phyloP scores from a whole-genome alignment of 768 basidiomycete genomes.

The Russula virescens region DNA sequence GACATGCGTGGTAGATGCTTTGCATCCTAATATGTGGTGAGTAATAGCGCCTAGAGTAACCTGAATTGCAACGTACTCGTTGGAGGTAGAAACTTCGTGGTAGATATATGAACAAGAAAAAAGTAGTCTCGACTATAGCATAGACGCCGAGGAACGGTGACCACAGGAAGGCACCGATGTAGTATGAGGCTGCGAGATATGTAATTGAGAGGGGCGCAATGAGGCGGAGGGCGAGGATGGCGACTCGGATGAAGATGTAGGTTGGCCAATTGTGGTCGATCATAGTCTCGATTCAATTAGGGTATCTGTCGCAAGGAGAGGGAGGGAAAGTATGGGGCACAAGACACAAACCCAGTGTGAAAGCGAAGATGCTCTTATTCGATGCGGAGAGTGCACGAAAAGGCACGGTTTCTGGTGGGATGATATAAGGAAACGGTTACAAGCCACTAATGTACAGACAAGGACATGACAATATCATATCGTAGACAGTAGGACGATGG shows the following conservation, averaged over 20 bases:
- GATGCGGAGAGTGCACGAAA: neutral
- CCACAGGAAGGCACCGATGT: constrained; percentile 28
- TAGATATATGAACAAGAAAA: constrained; percentile 46
- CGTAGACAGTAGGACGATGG: too few relatives aligned
- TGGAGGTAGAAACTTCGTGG: constrained; percentile 44
- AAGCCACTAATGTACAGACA: too few relatives aligned
- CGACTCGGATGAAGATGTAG: constrained; percentile 47
- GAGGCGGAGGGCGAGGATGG: constrained; percentile 42
- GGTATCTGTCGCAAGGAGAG: neutral
- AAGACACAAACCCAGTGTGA: constrained; percentile 2
- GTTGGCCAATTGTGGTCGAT: constrained; percentile 37
- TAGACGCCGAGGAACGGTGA: constrained; percentile 32
- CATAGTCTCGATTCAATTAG: constrained; percentile 23
- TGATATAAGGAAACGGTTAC: too few relatives aligned
- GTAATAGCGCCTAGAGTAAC: too few relatives aligned
- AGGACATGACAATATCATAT: too few relatives aligned
- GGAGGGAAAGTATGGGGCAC: neutral
- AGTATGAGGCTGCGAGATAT: constrained; percentile 32
- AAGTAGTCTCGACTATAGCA: constrained; percentile 41
- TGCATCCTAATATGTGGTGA: constrained; percentile 26
- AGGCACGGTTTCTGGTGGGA: too few relatives aligned
- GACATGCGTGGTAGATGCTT: constrained; percentile 35
- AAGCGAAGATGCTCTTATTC: neutral
- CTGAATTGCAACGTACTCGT: constrained; percentile 35
- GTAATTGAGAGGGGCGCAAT: constrained; percentile 45